Conservation (phyloP, 139 green algal species). For the Tetraselmis striata region DNA sequence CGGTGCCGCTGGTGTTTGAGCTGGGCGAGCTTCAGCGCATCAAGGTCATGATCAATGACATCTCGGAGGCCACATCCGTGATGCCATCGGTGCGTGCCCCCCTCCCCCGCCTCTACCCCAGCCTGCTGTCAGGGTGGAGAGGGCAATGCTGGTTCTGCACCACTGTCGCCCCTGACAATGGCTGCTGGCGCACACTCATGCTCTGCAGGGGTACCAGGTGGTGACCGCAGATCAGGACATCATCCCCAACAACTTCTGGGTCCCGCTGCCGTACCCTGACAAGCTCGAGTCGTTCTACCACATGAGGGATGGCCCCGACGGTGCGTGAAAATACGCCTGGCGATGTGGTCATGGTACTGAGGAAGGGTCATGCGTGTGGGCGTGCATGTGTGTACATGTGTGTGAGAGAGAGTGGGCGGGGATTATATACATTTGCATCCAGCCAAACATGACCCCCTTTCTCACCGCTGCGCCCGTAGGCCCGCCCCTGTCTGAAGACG, state of each 20-base stretch:
- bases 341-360: too few species aligned
- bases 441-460: too few species aligned
- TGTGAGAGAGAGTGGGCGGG: too few species aligned
- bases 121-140: too few species aligned
- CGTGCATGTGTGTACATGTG: too few species aligned
- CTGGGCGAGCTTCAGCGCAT: slow-evolving; percentile 35
- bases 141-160: too few species aligned
- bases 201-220: slow-evolving; percentile 33
- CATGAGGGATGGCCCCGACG: slow-evolving; percentile 13
- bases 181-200: too few species aligned
- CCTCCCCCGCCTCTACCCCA: too few species aligned
- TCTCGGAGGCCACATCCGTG: slow-evolving; percentile 20
- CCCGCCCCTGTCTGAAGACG: slow-evolving; percentile 35
- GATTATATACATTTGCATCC: too few species aligned
- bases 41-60: slow-evolving; percentile 21
- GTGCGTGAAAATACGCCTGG: too few species aligned
- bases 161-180: too few species aligned
- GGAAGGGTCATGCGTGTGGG: too few species aligned
- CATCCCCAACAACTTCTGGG: slow-evolving; percentile 51
- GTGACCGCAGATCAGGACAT: slow-evolving; percentile 47
- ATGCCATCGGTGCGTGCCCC: slow-evolving; percentile 15
- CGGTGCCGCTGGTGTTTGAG: slow-evolving; percentile 7
- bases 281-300: slow-evolving; percentile 66
- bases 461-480: not conserved
- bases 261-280: slow-evolving; percentile 53